Evolutionary conservation across 345 rosid genomes (phyloP).

Genomic region (Microthlaspi erraticum): DNA sequence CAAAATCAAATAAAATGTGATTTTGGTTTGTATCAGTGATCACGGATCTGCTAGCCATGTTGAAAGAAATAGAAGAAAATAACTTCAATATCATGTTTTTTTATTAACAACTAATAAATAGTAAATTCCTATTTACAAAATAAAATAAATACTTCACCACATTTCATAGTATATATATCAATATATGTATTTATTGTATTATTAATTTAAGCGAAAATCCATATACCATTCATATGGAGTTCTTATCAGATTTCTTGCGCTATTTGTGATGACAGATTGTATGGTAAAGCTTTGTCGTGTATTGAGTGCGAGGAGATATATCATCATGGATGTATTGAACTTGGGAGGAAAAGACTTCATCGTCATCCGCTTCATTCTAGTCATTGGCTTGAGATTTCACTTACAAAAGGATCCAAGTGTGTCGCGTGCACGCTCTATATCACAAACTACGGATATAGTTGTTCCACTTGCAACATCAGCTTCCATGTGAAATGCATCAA

Average conservation of each 20-base stretch:
- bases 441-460: not conserved
- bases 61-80: too few relatives aligned
- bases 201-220: too few relatives aligned
- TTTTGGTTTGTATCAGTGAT: too few relatives aligned
- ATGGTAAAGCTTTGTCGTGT: not conserved
- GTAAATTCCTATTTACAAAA: too few relatives aligned
- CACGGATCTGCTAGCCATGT: too few relatives aligned
- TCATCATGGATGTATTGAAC: not conserved
- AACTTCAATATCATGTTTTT: too few relatives aligned
- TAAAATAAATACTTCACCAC: too few relatives aligned
- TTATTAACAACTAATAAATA: too few relatives aligned
- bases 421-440: not conserved
- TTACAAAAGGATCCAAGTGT: not conserved
- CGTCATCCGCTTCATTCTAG: not conserved
- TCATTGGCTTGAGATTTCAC: not conserved
- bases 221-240: not conserved
- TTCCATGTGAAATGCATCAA: not conserved
- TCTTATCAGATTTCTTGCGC: not conserved
- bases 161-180: too few relatives aligned
- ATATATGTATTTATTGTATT: too few relatives aligned
- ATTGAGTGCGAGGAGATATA: not conserved
- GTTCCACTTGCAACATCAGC: not conserved
- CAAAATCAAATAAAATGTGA: too few relatives aligned
- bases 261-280: not conserved
- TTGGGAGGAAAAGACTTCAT: not conserved